Conservation (phyloP, 768 basidiomycete genomes). For the Gloeopeniophorella convolvens region DNA sequence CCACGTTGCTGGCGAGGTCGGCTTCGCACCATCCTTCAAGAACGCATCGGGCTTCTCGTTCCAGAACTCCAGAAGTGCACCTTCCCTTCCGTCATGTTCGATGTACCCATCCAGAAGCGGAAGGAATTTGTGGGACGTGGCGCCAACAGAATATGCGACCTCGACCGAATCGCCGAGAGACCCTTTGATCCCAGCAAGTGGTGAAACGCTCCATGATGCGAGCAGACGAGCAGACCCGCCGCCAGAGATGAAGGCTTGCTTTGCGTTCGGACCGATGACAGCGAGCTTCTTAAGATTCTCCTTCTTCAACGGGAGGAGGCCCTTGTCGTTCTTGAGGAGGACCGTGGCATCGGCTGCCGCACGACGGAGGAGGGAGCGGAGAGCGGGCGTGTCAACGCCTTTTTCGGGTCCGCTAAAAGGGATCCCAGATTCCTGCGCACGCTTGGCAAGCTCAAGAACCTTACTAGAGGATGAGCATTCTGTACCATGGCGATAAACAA, state of each 20-base stretch:
- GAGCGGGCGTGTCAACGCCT: constrained; percentile 39
- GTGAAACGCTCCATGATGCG: constrained; percentile 49
- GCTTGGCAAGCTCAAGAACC: constrained; percentile 44
- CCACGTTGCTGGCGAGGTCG: no score
- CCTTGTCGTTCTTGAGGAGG: constrained; percentile 52
- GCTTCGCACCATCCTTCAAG: constrained; percentile 20
- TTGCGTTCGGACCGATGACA: constrained; percentile 60
- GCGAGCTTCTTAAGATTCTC: constrained; percentile 38
- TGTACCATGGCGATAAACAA: no score
- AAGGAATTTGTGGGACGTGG: constrained; percentile 40
- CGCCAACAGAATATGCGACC: constrained; percentile 41
- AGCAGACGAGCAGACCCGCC: constrained; percentile 53
- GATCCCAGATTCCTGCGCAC: constrained; percentile 45
- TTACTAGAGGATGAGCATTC: no score
- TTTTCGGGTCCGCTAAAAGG: constrained; percentile 48
- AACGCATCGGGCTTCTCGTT: constrained; percentile 37
- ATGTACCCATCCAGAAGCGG: constrained; percentile 46
- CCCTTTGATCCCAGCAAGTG: constrained; percentile 46
- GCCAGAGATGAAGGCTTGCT: constrained; percentile 44
- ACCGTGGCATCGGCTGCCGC: constrained; percentile 51
- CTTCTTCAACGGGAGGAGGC: constrained; percentile 43
- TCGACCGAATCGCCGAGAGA: constrained; percentile 38
- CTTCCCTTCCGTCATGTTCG: constrained; percentile 31
- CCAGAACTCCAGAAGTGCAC: constrained; percentile 40
- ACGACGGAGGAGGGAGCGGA: constrained; percentile 41